phyloP scores from a whole-genome alignment of 805 yeast species.

The Nakazawaea molendinolei region DNA sequence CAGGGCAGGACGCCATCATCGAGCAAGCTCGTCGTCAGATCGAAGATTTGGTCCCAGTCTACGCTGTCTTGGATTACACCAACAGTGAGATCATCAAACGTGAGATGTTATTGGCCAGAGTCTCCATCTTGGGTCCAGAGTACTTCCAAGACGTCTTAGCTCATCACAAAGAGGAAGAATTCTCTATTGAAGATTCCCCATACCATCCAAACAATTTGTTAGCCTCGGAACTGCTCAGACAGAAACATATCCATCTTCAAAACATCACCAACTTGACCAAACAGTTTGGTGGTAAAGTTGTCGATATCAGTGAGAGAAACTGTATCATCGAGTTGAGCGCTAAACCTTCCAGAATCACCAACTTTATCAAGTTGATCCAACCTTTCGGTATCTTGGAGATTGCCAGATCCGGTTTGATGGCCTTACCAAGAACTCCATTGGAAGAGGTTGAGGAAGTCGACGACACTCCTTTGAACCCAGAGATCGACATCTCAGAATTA shows the following conservation, averaged over 20 bases:
- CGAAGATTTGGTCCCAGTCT: constrained; percentile 96
- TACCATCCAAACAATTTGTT: constrained; percentile 88
- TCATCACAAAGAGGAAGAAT: constrained; percentile 57
- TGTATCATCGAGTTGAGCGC: constrained; percentile 93
- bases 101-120: constrained; percentile 86
- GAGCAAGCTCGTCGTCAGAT: constrained; percentile 98
- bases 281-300: constrained; percentile 89
- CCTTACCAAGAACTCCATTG: constrained; percentile 91
- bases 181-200: constrained; percentile 34
- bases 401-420: constrained; percentile 98
- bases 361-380: constrained; percentile 81
- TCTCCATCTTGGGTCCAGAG: constrained; percentile 94
- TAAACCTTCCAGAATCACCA: constrained; percentile 82
- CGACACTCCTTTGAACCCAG: constrained; percentile 40
- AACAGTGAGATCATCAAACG: constrained; percentile 85
- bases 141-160: constrained; percentile 92
- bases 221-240: constrained; percentile 88
- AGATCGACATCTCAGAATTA: constrained; percentile 81
- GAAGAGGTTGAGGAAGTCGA: constrained; percentile 42
- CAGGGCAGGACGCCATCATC: constrained; percentile 91
- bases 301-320: constrained; percentile 88
- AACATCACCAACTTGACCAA: constrained; percentile 74
- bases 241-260: constrained; percentile 82
- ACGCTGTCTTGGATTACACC: constrained; percentile 94
- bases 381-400: constrained; percentile 96